Evolutionary conservation across 78 protist species (phyloP).

Genomic region (Dictyostelium brefeldianum): DNA sequence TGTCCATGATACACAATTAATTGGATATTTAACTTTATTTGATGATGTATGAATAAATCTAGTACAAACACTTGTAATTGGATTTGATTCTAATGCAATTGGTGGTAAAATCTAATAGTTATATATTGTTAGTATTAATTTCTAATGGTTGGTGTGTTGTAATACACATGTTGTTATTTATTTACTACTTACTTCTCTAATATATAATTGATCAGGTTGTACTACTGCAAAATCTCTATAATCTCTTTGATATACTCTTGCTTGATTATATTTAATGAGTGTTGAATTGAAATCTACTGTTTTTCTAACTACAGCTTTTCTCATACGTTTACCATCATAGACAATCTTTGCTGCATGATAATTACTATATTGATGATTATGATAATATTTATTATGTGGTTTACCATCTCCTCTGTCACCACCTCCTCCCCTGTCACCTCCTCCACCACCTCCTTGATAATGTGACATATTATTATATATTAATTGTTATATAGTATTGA

Average conservation of each 20-base stretch:
- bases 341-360: conserved; percentile 81
- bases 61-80: conserved; percentile 80
- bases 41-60: conserved; percentile 86
- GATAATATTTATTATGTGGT: conserved; percentile 20
- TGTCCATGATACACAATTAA: conserved; percentile 90
- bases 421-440: not conserved
- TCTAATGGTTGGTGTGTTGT: not conserved
- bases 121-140: not conserved
- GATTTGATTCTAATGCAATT: conserved; percentile 56
- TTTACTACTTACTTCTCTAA: conserved; percentile 71
- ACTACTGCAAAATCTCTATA: conserved; percentile 60
- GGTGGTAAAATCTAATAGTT: conserved; percentile 86
- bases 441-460: not conserved
- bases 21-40: conserved; percentile 88
- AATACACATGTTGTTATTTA: too few species aligned
- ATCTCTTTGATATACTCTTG: conserved; percentile 71
- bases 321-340: conserved; percentile 91
- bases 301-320: conserved; percentile 85
- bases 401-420: conserved; percentile 61
- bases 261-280: conserved; percentile 51
- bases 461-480: conserved; percentile 5
- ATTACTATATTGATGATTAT: conserved; percentile 40
- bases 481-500: too few species aligned
- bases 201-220: conserved; percentile 70
- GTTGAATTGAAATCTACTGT: conserved; percentile 88